Evolutionary conservation across 371 early-diverging fungal species (phyloP).

Genomic region (Rhizomucor miehei): DNA sequence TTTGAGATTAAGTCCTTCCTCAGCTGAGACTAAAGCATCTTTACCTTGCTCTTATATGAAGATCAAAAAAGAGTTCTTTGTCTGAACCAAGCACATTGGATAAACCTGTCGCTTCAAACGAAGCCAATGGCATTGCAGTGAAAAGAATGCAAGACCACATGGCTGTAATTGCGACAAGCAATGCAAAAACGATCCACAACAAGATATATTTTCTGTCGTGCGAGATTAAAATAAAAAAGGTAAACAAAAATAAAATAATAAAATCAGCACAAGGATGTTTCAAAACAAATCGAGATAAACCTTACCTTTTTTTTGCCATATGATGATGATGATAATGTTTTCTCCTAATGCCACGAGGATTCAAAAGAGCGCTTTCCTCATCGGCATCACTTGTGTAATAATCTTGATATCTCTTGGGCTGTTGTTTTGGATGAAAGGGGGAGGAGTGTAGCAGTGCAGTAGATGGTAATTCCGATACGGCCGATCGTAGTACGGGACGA

Average conservation of each 20-base stretch:
- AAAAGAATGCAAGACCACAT: slow-evolving; percentile 16
- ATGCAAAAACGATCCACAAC: slow-evolving; percentile 3
- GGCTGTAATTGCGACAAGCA: slow-evolving; percentile 8
- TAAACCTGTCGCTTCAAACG: slow-evolving; percentile 35
- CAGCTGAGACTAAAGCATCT: neutral
- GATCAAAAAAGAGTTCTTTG: slow-evolving; percentile 55
- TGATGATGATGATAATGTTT: neutral
- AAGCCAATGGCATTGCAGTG: slow-evolving; percentile 25
- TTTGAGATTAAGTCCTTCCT: neutral
- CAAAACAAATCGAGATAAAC: neutral
- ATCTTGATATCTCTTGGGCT: slow-evolving; percentile 1
- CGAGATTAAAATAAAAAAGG: too few relatives aligned
- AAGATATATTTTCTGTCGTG: slow-evolving; percentile 1
- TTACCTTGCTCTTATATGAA: slow-evolving; percentile 42
- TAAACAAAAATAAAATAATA: too few relatives aligned
- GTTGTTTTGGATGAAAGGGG: slow-evolving; percentile 1
- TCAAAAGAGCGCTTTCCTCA: slow-evolving; percentile 4
- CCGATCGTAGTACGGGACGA: slow-evolving; percentile 36
- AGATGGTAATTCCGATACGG: slow-evolving; percentile 36
- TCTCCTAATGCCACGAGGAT: neutral
- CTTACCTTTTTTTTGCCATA: neutral
- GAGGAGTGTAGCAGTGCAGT: slow-evolving; percentile 17
- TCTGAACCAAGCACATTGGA: slow-evolving; percentile 60
- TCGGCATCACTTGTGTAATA: slow-evolving; percentile 1
- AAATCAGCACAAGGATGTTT: too few relatives aligned